These are phyloP conservation scores for Clonostachys solani DNA, from an alignment of 2,329 filamentous ascomycete species.

Conservation along the genomic window DNA sequence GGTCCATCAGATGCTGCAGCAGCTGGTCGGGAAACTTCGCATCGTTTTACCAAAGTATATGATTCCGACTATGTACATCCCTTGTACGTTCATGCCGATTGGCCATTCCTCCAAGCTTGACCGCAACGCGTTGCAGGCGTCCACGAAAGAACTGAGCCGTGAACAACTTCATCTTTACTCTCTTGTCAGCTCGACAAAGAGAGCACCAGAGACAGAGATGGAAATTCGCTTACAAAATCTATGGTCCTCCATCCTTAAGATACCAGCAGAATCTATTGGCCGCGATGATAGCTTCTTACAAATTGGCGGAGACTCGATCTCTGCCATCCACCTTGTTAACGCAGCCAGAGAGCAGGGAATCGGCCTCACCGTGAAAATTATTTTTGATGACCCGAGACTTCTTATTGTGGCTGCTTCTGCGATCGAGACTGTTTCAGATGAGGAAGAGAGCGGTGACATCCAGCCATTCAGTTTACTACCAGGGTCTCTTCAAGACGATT, in stretches of 20 bases:
- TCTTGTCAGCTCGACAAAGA: background rate
- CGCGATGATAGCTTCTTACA: constrained; percentile 5
- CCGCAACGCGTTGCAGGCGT: constrained; percentile 1
- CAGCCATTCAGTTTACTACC: constrained; percentile 1
- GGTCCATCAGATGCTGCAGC: constrained; percentile 6
- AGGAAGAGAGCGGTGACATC: background rate
- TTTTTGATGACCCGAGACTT: constrained; percentile 37
- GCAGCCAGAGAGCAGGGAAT: background rate
- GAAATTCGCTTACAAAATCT: background rate
- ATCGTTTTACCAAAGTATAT: constrained; percentile 10
- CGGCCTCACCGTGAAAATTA: constrained; percentile 28
- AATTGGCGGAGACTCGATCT: constrained; percentile 9
- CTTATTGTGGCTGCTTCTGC: background rate
- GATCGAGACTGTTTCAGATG: background rate
- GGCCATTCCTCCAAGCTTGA: constrained; percentile 10
- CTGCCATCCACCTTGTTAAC: constrained; percentile 6
- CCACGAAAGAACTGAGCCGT: background rate
- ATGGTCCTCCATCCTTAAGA: constrained; percentile 1
- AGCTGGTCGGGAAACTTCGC: constrained; percentile 5
- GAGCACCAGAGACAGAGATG: constrained; percentile 5
- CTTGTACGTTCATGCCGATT: constrained; percentile 9
- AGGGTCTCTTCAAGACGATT: too few species aligned
- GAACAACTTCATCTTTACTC: background rate
- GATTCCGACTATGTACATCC: constrained; percentile 10
- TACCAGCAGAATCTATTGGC: constrained; percentile 1